Evolutionary conservation across 768 basidiomycete species (phyloP).

Genomic region (Dictyophora rubrovolvata): DNA sequence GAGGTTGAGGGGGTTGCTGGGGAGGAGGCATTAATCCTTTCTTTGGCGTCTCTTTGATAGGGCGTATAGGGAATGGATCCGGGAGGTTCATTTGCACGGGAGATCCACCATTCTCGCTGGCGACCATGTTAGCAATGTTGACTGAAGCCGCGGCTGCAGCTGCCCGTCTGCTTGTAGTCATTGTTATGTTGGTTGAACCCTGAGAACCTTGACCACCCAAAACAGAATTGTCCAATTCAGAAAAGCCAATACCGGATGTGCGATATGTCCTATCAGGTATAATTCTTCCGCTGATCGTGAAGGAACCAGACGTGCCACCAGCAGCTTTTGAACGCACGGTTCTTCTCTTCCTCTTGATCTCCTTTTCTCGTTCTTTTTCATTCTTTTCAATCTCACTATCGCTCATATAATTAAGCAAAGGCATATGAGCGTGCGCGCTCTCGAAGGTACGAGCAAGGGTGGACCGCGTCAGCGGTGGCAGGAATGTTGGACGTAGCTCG

Average conservation of each 20-base stretch:
- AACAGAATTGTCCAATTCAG: constrained; percentile 62
- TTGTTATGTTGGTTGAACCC: constrained; percentile 49
- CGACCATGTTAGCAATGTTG: constrained; percentile 88
- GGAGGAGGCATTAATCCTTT: background rate
- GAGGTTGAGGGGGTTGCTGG: constrained; percentile 28
- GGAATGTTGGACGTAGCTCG: constrained; percentile 81
- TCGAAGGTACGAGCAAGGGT: constrained; percentile 57
- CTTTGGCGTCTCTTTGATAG: constrained; percentile 12
- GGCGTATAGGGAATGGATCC: background rate
- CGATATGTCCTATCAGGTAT: constrained; percentile 92
- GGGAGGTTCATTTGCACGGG: constrained; percentile 15
- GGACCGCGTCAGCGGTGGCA: constrained; percentile 66
- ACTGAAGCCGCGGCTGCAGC: constrained; percentile 77
- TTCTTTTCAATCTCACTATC: constrained; percentile 82
- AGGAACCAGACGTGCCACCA: background rate
- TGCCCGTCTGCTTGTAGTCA: constrained; percentile 66
- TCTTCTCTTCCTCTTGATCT: constrained; percentile 67
- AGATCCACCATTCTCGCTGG: constrained; percentile 73
- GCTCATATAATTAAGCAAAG: constrained; percentile 79
- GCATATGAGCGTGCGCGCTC: constrained; percentile 74
- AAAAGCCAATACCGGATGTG: constrained; percentile 80
- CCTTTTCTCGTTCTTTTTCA: constrained; percentile 92
- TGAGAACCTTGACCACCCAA: constrained; percentile 31
- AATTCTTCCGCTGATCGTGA: constrained; percentile 46
- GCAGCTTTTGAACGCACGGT: constrained; percentile 65